Base-by-base conservation (phyloP, 2,329 filamentous ascomycete genomes). In the Rhexocercosporidium sp. region DNA sequence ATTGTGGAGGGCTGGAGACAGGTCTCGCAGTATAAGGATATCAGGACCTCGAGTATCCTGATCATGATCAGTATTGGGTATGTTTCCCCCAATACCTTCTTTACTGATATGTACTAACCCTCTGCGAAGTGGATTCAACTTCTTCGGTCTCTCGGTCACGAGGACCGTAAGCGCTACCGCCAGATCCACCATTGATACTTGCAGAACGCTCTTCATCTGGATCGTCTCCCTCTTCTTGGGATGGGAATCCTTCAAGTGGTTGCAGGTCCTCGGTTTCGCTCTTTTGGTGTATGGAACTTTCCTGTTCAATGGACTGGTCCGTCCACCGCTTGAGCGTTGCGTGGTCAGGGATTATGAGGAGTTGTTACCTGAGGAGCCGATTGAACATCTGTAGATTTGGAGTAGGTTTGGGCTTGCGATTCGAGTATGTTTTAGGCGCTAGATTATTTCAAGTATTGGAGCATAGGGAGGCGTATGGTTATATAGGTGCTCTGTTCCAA, bases 31-130 rank as follows among this genome's bases (percentile, higher is more conserved):
- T 89, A 94, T 79, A 86, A 82, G 62, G 81, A 86, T 18, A 89
- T 99, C 68, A 87, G 90, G 34, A 74, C 94, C 3, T 92, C 92
- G 25, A 97, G 93, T 71, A 64, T 98, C 8, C 79, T 97, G 66
- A 98, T 98, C 78, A 99, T 99, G 96, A 86, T 99, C 72, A 97
- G 93, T 75, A 99, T 99, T 75, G 95, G 95, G 92, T 96, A 87
- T 77, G 88, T 83, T 37, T 20, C 20, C 39, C 8, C n/a, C 31
- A 29, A 18, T 63, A 9, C 14, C 31, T 14, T 27, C 14, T 54
- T 11, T 34, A 18, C 47, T 47, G n/a, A 1, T 25, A 63, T 18
- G 8, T 22, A 12, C 68, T 73, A 65, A 75, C 44, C 12, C 34
- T 1, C 22, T 41, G 12, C 70, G n/a, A n/a, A 96, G 93, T 70